A percentile compares a stretch with the other conserved stretches of the same genome.
Conservation (phyloP, 1,139 yeast genomes). For the Suhomyces bokatorum region DNA sequence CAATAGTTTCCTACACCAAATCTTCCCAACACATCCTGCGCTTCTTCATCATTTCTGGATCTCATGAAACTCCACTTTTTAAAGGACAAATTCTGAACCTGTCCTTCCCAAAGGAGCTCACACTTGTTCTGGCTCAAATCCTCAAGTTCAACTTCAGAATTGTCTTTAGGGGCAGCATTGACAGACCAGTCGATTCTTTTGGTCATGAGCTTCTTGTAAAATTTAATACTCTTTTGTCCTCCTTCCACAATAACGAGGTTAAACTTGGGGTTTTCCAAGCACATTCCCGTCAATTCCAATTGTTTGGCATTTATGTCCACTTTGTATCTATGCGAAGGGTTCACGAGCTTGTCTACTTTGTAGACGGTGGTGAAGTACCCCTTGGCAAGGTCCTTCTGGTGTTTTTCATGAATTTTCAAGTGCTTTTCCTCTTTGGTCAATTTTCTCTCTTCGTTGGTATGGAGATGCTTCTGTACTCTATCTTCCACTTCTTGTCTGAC, state of each 20-base stretch:
- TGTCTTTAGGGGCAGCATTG: slow-evolving; percentile 30
- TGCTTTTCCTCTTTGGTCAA: slow-evolving; percentile 58
- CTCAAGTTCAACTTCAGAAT: slow-evolving; percentile 10
- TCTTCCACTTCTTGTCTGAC: slow-evolving; percentile 71
- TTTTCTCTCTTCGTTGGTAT: slow-evolving; percentile 61
- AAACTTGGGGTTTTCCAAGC: slow-evolving; percentile 43
- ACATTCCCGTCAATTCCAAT: slow-evolving; percentile 61
- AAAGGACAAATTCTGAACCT: slow-evolving; percentile 53
- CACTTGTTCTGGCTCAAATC: slow-evolving; percentile 45
- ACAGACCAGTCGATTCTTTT: slow-evolving; percentile 73
- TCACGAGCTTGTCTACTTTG: slow-evolving; percentile 51
- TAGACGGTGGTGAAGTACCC: slow-evolving; percentile 66
- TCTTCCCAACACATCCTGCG: slow-evolving; percentile 48
- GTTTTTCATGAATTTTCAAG: slow-evolving; percentile 49
- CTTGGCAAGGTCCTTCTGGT: slow-evolving; percentile 38
- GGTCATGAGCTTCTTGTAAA: slow-evolving; percentile 61
- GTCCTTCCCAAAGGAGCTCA: slow-evolving; percentile 75
- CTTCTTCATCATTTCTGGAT: slow-evolving; percentile 54
- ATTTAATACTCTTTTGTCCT: slow-evolving; percentile 56
- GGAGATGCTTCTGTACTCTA: slow-evolving; percentile 61
- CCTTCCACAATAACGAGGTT: slow-evolving; percentile 75
- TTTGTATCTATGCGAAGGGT: slow-evolving; percentile 70
- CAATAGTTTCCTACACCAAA: slow-evolving; percentile 63
- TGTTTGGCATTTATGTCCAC: slow-evolving; percentile 81
- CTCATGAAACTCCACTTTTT: slow-evolving; percentile 61